phyloP scores from a whole-genome alignment of 179 eudicot species.

The Beta corolliflora region DNA sequence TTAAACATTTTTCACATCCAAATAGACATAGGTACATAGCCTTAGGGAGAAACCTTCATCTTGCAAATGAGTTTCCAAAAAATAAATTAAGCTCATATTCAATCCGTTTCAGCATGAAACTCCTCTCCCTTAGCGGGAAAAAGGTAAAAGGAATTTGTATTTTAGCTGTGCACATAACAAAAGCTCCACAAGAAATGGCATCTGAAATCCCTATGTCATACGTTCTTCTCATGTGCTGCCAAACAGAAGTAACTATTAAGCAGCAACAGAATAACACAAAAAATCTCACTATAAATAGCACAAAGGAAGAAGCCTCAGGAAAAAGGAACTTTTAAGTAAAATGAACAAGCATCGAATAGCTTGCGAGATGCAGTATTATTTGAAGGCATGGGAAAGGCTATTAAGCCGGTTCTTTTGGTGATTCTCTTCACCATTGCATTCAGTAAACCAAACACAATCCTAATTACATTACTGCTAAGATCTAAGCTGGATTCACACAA shows the following conservation, averaged over 20 bases:
- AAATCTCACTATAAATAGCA: not conserved
- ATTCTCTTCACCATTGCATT: not conserved
- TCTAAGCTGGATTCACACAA: no score
- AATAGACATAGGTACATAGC: no score
- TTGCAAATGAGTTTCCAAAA: no score
- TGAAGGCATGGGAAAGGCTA: not conserved
- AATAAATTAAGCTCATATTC: not conserved
- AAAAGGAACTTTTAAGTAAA: not conserved
- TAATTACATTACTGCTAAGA: no score
- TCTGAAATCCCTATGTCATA: not conserved
- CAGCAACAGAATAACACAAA: not conserved
- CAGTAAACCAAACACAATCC: not conserved
- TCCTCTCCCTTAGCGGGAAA: no score
- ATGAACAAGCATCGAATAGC: not conserved
- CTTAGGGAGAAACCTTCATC: no score
- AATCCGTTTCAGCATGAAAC: no score
- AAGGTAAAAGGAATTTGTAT: no score
- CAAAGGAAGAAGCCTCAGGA: not conserved
- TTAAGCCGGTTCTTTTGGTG: no score
- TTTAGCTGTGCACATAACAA: no score
- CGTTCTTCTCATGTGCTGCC: not conserved
- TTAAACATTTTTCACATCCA: no score
- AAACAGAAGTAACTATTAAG: not conserved
- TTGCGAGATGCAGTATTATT: not conserved
- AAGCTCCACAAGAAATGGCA: not conserved